Conservation (phyloP, 2,329 filamentous ascomycete genomes). For the Arachnomyces sp. region DNA sequence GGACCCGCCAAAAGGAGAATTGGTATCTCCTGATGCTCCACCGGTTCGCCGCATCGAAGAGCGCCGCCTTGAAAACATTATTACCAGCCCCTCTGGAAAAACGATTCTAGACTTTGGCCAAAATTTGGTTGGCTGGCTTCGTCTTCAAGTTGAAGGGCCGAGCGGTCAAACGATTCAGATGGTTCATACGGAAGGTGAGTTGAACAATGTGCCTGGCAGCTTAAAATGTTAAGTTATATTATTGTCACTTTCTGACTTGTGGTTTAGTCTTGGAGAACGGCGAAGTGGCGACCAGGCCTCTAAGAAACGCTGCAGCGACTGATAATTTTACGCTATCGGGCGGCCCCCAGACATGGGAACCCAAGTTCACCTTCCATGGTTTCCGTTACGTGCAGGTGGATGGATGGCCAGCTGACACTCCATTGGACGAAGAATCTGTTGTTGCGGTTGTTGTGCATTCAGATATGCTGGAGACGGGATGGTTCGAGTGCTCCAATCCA, state of each 20-base stretch:
- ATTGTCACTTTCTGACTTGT: no score
- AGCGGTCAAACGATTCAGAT: conserved; percentile 28
- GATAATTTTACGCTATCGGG: conserved; percentile 34
- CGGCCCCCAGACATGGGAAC: conserved; percentile 31
- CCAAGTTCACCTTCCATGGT: conserved; percentile 46
- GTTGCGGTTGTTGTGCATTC: conserved; percentile 41
- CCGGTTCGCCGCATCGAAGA: conserved; percentile 35
- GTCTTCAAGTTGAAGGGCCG: conserved; percentile 22
- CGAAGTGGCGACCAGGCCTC: conserved; percentile 35
- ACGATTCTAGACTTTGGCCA: conserved; percentile 50
- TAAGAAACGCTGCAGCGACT: conserved; percentile 36
- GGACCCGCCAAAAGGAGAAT: conserved; percentile 22
- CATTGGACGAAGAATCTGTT: conserved; percentile 15
- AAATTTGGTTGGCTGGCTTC: conserved; percentile 47
- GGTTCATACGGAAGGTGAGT: conserved; percentile 40
- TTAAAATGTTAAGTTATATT: no score
- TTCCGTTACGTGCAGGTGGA: conserved; percentile 46
- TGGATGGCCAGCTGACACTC: conserved; percentile 29
- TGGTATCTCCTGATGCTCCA: conserved; percentile 37
- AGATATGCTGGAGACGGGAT: conserved; percentile 44
- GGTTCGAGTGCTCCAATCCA: conserved; percentile 45
- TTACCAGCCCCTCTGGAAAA: conserved; percentile 36
- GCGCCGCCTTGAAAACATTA: conserved; percentile 20
- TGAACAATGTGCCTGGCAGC: no score
- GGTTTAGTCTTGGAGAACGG: conserved; percentile 40